These are phyloP conservation scores for Achaetomiella virescens DNA, from an alignment of 495 filamentous ascomycete genomes.

Conservation along the genomic window DNA sequence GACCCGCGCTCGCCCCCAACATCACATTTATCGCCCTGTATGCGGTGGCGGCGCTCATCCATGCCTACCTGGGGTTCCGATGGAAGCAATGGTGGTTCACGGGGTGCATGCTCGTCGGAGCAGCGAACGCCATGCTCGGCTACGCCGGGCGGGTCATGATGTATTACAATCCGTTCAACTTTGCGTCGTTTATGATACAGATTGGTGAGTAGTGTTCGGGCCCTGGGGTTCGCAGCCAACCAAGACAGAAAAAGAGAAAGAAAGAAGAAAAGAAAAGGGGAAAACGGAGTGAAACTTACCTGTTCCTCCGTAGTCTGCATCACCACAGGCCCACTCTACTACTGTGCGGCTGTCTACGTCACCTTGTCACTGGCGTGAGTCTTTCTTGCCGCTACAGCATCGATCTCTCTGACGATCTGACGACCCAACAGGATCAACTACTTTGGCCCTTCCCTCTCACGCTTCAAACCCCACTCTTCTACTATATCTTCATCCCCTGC, in stretches of 20 bases:
- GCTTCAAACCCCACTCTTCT: slow-evolving; percentile 45
- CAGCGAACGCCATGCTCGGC: slow-evolving; percentile 33
- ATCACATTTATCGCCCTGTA: slow-evolving; percentile 19
- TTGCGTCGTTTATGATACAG: slow-evolving; percentile 38
- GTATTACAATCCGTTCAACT: slow-evolving; percentile 37
- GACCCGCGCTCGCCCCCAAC: slow-evolving; percentile 20
- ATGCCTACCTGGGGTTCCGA: slow-evolving; percentile 25
- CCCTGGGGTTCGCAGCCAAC: no score
- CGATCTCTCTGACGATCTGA: not conserved
- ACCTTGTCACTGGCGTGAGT: slow-evolving; percentile 34
- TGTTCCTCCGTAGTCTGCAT: slow-evolving; percentile 36
- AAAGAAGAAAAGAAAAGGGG: not conserved
- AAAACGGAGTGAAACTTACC: not conserved
- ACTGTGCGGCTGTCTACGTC: slow-evolving; percentile 49
- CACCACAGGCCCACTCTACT: slow-evolving; percentile 46
- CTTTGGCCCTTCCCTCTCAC: slow-evolving; percentile 38
- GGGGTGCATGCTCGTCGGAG: slow-evolving; percentile 27
- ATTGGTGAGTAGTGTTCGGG: slow-evolving; percentile 28
- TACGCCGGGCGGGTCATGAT: slow-evolving; percentile 40
- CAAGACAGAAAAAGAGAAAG: not conserved
- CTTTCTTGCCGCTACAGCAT: not conserved
- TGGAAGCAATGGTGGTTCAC: slow-evolving; percentile 31
- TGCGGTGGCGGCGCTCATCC: slow-evolving; percentile 5
- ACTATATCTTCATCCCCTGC: slow-evolving; percentile 49
- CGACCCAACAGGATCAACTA: slow-evolving; percentile 33